Conservation (phyloP, 129 eudicot species). For the Arctium minus region DNA sequence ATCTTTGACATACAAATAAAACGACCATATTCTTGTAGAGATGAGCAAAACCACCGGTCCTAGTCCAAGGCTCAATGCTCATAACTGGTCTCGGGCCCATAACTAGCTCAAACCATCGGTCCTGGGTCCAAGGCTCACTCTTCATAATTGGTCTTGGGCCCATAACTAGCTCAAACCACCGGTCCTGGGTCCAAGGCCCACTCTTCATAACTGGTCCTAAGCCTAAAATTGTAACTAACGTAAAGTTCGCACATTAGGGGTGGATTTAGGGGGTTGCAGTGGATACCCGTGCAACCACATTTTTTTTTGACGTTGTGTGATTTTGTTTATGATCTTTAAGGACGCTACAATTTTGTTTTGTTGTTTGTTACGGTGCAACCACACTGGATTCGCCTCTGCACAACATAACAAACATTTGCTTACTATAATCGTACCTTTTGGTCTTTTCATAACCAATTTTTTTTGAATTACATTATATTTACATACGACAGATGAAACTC, state of each 20-base stretch:
- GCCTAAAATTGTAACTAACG: neutral
- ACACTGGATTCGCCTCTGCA: neutral
- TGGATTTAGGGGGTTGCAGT: no score
- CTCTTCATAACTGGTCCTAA: neutral
- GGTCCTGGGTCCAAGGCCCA: neutral
- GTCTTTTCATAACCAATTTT: neutral
- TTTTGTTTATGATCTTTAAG: no score
- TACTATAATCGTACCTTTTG: no score
- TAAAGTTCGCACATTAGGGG: no score
- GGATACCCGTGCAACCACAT: no score
- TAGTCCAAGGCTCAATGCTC: neutral
- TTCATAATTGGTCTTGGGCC: neutral
- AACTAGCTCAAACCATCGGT: neutral
- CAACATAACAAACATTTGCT: no score
- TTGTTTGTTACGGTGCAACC: no score
- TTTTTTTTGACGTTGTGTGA: no score
- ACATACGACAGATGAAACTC: no score
- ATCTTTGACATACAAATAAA: neutral
- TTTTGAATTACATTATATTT: neutral
- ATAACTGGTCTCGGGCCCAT: no score
- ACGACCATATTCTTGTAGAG: neutral
- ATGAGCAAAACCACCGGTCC: no score
- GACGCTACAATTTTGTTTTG: no score
- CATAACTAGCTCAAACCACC: neutral
- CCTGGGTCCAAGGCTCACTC: neutral